A percentile compares a stretch with the other conserved stretches of the same genome.
These are phyloP conservation scores for Chlorella sorokiniana DNA, from an alignment of 139 green algal species.

Conservation along the genomic window DNA sequence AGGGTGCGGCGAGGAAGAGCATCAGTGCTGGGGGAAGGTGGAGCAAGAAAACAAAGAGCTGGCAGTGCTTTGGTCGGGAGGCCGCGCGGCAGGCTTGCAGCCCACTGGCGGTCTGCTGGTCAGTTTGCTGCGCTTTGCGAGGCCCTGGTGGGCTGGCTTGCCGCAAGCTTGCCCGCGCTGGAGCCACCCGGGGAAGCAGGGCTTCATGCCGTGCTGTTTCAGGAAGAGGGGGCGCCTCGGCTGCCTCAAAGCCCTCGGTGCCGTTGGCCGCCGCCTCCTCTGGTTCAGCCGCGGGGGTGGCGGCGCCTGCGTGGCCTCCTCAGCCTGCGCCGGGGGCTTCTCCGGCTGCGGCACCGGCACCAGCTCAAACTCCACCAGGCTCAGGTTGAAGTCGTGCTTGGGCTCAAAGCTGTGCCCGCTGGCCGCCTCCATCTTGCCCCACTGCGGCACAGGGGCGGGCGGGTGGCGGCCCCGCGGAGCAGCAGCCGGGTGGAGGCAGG, in stretches of 20 bases:
- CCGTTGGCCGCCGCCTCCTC: not conserved
- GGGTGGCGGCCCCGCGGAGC: not conserved
- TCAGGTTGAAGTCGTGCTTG: conserved; percentile 89
- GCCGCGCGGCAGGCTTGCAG: not conserved
- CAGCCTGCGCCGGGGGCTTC: not conserved
- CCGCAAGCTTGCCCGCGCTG: not conserved
- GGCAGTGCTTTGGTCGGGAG: not conserved
- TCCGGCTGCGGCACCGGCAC: conserved; percentile 46
- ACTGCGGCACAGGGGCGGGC: conserved; percentile 35
- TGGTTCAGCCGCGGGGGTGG: not conserved
- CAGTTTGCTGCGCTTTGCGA: not conserved
- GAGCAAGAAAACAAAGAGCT: not conserved
- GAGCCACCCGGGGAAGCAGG: too few species aligned
- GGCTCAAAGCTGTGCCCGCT: conserved; percentile 58
- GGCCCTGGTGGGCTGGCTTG: not conserved
- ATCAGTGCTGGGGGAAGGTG: not conserved
- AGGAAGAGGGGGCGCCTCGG: not conserved
- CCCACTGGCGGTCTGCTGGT: not conserved
- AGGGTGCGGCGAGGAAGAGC: too few species aligned
- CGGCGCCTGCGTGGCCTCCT: not conserved
- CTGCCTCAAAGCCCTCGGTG: not conserved
- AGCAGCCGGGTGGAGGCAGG: not conserved
- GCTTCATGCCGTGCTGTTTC: too few species aligned
- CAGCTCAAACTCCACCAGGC: conserved; percentile 90
- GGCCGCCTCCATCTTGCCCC: conserved; percentile 68